These are phyloP conservation scores for Spiraea crenata DNA, from an alignment of 331 rosid species.

Conservation along the genomic window DNA sequence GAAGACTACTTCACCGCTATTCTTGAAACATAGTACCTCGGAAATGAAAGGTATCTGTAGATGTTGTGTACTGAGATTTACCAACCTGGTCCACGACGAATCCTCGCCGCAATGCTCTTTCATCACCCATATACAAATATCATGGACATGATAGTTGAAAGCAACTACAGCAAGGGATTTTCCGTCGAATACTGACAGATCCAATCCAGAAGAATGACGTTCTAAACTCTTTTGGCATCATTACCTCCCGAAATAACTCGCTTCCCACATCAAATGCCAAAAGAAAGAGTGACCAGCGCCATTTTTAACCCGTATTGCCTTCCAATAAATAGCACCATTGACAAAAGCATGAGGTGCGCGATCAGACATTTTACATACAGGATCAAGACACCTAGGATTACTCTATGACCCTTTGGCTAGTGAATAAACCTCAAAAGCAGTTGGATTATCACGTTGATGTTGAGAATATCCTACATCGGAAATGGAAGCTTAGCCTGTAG, in stretches of 20 bases:
- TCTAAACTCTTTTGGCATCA: slow-evolving; percentile 17
- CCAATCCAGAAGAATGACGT: not conserved
- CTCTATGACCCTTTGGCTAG: slow-evolving; percentile 29
- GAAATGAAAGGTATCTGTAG: not conserved
- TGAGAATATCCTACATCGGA: no score
- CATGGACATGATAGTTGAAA: no score
- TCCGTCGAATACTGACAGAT: not conserved
- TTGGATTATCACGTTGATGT: not conserved
- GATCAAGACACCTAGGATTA: slow-evolving; percentile 1
- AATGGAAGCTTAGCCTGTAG: no score
- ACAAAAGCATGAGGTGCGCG: not conserved
- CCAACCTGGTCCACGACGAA: slow-evolving; percentile 1
- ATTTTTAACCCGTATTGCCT: no score
- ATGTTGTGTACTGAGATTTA: not conserved
- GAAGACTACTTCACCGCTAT: not conserved
- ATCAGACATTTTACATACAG: not conserved
- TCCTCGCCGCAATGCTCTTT: not conserved
- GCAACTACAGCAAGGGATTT: not conserved
- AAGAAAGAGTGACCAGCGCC: not conserved
- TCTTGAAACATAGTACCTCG: not conserved
- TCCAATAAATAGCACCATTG: slow-evolving; percentile 32
- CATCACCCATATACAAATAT: not conserved
- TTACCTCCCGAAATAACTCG: slow-evolving; percentile 29
- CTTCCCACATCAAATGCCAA: slow-evolving; percentile 20
- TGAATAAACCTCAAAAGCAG: slow-evolving; percentile 28